Percentiles rank a stretch among this genome's conserved stretches.
Conservation (phyloP, 805 yeast species). For the Candida gorgasii region DNA sequence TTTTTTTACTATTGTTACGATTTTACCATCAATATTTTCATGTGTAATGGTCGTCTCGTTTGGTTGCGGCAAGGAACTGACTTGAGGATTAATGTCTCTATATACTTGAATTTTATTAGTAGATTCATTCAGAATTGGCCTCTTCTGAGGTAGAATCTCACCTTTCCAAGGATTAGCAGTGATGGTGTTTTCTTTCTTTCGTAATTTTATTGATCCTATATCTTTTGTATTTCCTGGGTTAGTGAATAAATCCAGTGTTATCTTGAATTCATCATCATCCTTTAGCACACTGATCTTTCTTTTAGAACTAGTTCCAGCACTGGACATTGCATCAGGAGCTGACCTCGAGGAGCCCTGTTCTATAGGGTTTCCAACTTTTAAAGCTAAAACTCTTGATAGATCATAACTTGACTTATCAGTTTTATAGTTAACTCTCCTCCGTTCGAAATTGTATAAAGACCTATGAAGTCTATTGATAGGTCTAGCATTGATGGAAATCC, state of each 20-base stretch:
- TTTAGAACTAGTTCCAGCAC: slow-evolving; percentile 7
- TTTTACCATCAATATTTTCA: slow-evolving; percentile 8
- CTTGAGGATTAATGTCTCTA: slow-evolving; percentile 22
- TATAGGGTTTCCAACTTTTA: slow-evolving; percentile 35
- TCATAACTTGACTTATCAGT: slow-evolving; percentile 12
- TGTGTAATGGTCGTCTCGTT: slow-evolving; percentile 7
- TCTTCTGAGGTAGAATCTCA: slow-evolving; percentile 51
- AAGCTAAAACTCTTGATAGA: slow-evolving; percentile 25
- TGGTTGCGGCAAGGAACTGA: too few relatives aligned
- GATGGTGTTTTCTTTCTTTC: slow-evolving; percentile 65
- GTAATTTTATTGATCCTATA: slow-evolving; percentile 48
- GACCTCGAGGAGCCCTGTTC: neutral
- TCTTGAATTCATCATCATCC: slow-evolving; percentile 27
- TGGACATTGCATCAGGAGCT: slow-evolving; percentile 11
- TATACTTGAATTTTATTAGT: slow-evolving; percentile 32
- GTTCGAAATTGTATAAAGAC: slow-evolving; percentile 45
- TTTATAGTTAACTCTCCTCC: slow-evolving; percentile 30
- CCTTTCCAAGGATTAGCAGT: slow-evolving; percentile 65
- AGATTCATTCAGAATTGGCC: slow-evolving; percentile 14
- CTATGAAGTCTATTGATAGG: slow-evolving; percentile 47
- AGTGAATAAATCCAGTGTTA: slow-evolving; percentile 25
- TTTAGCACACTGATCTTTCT: slow-evolving; percentile 41
- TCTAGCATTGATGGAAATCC: slow-evolving; percentile 61
- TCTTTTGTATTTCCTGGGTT: slow-evolving; percentile 39
- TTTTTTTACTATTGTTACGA: slow-evolving; percentile 48